These are phyloP conservation scores for Xylaria sp. DNA, from an alignment of 2,329 filamentous ascomycete species.

Conservation along the genomic window DNA sequence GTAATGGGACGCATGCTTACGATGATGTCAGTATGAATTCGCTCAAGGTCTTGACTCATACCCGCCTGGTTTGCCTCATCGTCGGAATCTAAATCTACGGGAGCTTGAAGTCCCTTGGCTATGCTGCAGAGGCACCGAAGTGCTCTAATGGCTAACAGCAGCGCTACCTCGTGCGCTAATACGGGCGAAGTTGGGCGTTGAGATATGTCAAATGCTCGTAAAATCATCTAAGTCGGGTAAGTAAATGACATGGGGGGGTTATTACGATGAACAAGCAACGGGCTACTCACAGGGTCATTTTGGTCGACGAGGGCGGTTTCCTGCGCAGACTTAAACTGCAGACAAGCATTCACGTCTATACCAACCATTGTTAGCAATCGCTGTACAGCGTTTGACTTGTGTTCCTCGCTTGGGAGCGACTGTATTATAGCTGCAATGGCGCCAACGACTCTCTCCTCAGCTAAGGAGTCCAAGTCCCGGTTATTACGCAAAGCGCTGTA, in stretches of 20 bases:
- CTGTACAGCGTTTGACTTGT: conserved; percentile 65
- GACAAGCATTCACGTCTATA: conserved; percentile 64
- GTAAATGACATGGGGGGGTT: conserved; percentile 37
- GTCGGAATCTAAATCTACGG: conserved; percentile 73
- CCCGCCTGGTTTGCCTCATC: conserved; percentile 32
- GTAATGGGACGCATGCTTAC: conserved; percentile 45
- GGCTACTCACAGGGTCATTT: conserved; percentile 45
- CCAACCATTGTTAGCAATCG: conserved; percentile 71
- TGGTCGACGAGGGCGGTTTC: conserved; percentile 40
- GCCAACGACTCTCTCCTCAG: conserved; percentile 78
- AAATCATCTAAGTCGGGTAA: conserved; percentile 44
- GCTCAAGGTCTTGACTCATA: conserved; percentile 38
- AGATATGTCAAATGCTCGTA: conserved; percentile 45
- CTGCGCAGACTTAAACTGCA: conserved; percentile 51
- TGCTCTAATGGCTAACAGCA: conserved; percentile 64
- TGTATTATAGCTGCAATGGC: conserved; percentile 82
- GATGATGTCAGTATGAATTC: conserved; percentile 61
- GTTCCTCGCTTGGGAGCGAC: conserved; percentile 69
- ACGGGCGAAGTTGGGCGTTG: conserved; percentile 44
- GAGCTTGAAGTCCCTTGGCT: conserved; percentile 75
- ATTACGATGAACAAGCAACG: conserved; percentile 5
- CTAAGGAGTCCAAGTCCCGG: conserved; percentile 71
- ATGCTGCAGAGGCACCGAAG: conserved; percentile 76
- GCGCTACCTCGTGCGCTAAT: conserved; percentile 55
- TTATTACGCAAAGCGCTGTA: conserved; percentile 73